Evolutionary conservation across 495 filamentous ascomycete species (phyloP), one percentile per base, ranked within the genome.

Genomic region (Cudoniella acicularis): DNA sequence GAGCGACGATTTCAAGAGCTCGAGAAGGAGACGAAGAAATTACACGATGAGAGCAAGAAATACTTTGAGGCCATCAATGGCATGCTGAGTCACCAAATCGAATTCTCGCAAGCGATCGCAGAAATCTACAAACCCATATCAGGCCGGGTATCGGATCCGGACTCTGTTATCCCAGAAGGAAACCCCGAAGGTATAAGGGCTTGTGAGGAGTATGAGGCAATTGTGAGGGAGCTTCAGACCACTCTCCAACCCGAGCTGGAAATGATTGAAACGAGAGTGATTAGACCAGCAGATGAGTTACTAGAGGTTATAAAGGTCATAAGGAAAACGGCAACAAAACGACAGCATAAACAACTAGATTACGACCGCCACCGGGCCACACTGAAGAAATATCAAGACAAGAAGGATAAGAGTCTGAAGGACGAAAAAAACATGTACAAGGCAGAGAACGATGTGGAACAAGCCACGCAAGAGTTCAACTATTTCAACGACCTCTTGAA

Each of bases 81-180:
- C 77, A 99, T 99, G 94, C 78, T 99, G 64, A 85, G 77, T 72
- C 91, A 96, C 75, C 94, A 99, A 74, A 97, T 98, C 79, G 95
- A 95, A 73, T 99, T 99, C 79, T 95, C 92, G 64, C 87, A 96
- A 76, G 90, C 91, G 30, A 88, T 94, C 74, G 87, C 87, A 48
- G 95, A 99, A 74, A 87, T 99, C 63, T 99, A 99, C 79, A 96
- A 96, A 69, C 94, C 94, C 49, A 98, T 99, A 63, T 96, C 92
- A 59, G 94, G 94, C 18, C 89, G 93, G 59, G 81, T 96, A 68
- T 97, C 93, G 36, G 94, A 98, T 75, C 95, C 94, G 25, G 89
- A 92, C 60, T 88, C 88, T 17, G 83, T 89, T 56, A 77, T 87
- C 27, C 75, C 81, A 20, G 86, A 94, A 74, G 94, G 91, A 45